A percentile compares a stretch with the other conserved stretches of the same genome.
Evolutionary conservation across 1,284 basidiomycete species (phyloP).

Genomic region (Papiliotrema fonsecae): DNA sequence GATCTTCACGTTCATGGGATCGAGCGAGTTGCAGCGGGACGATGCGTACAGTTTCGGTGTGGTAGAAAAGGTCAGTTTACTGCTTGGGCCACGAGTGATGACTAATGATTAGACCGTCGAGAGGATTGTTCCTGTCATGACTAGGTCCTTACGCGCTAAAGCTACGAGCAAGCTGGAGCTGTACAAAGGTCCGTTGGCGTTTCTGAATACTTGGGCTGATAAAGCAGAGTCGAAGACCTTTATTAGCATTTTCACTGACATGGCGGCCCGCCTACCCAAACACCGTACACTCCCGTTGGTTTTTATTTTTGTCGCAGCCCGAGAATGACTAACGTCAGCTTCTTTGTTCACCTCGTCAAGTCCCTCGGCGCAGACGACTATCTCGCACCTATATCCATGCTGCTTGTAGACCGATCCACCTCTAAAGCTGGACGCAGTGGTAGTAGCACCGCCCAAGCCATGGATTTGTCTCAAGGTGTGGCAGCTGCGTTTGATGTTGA

Average conservation of each 20-base stretch:
- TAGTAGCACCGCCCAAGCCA: slow-evolving; percentile 47
- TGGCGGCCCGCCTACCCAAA: slow-evolving; percentile 46
- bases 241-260: slow-evolving; percentile 49
- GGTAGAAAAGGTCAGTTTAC: slow-evolving; percentile 71
- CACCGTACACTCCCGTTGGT: slow-evolving; percentile 46
- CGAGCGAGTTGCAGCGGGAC: slow-evolving; percentile 91
- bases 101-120: slow-evolving; percentile 65
- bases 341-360: slow-evolving; percentile 87
- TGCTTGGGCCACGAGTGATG: background rate
- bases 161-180: slow-evolving; percentile 58
- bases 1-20: slow-evolving; percentile 98
- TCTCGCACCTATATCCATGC: slow-evolving; percentile 75
- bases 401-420: slow-evolving; percentile 73
- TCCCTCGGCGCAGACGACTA: slow-evolving; percentile 78
- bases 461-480: slow-evolving; percentile 62
- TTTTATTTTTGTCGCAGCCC: background rate
- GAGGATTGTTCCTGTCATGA: slow-evolving; percentile 89
- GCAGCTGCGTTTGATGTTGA: slow-evolving; percentile 60
- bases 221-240: slow-evolving; percentile 39
- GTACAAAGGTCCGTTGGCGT: slow-evolving; percentile 27
- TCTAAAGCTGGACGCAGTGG: slow-evolving; percentile 52
- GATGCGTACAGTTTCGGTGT: slow-evolving; percentile 93
- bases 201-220: too few relatives aligned
- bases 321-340: slow-evolving; percentile 49
- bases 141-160: slow-evolving; percentile 61